These are phyloP conservation scores for Dianthus caryophyllus DNA, from an alignment of 148 eudicot species.

Conservation along the genomic window DNA sequence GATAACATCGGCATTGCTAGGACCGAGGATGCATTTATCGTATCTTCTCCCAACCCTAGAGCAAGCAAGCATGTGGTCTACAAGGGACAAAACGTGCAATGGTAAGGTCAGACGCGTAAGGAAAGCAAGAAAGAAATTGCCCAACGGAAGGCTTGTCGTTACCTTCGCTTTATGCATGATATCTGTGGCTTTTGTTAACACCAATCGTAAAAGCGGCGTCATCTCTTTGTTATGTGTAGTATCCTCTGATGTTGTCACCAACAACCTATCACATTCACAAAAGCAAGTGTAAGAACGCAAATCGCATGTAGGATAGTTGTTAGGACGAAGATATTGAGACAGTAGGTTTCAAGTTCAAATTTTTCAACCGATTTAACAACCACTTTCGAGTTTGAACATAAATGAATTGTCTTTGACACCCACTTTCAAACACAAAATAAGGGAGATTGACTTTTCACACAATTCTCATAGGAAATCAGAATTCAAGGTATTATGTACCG, in stretches of 20 bases:
- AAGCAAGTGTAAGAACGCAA: no score
- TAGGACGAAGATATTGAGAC: no score
- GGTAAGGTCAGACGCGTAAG: not conserved
- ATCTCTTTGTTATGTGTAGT: constrained; percentile 53
- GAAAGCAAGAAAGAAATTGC: not conserved
- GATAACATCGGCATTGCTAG: constrained; percentile 94
- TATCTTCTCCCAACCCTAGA: constrained; percentile 74
- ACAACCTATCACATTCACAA: constrained; percentile 37
- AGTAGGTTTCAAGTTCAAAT: no score
- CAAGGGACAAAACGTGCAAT: constrained; percentile 13
- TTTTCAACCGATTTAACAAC: no score
- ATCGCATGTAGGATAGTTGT: no score
- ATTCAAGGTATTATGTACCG: no score
- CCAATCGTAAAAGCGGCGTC: constrained; percentile 39
- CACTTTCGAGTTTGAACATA: no score
- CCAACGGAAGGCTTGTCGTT: not conserved
- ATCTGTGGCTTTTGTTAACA: constrained; percentile 47
- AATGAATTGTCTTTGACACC: no score
- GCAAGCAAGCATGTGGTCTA: constrained; percentile 71
- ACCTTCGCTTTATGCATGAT: constrained; percentile 76
- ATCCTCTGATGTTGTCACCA: constrained; percentile 54
- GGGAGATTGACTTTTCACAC: not conserved
- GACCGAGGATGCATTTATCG: constrained; percentile 85
- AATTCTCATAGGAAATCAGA: no score
- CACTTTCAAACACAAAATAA: not conserved